Evolutionary conservation across 2,329 filamentous ascomycete genomes (phyloP), one percentile per base, ranked within the genome.

Genomic region (Claviceps capensis): DNA sequence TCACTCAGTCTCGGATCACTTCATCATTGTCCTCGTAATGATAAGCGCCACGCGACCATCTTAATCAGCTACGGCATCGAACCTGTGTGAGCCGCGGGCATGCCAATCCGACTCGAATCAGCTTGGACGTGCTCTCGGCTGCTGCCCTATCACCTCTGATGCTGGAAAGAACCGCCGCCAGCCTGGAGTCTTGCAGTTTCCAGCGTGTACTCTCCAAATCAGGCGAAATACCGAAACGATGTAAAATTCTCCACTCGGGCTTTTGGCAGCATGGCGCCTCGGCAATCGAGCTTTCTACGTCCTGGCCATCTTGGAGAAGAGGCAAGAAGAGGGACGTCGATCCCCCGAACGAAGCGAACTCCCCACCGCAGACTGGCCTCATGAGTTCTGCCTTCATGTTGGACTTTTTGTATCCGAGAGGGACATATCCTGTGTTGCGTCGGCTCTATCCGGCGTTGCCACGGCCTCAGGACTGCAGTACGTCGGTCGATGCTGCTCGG

Each of bases 91-190:
- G 46, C 47, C 51, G 55, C 51, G 57, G 63, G 60, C 53, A 65
- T 64, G 59, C 55, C 51, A 49, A 53, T 54, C 46, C 38, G 30
- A 53, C 38, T 50, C 19, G 42, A 45, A 44, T 6, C 45, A 53
- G 50, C 52, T 48, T 51, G 49, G 48, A 54, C 54, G 34, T 59
- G 58, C 50, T 52, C 44, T 52, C 43, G 47, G 51, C 36, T 52
- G 22, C 36, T 52, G 22, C 53, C 47, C 46, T 36, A 50, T 47
- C 50, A 52, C 53, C 54, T 51, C 69, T 67, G 64, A 78, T 80
- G 76, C 73, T 80, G 60, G 77, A 80, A 70, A 74, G 76, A 71
- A 77, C 76, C 52, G 74, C 75, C 42, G 71, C 72, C 55, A 71
- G 69, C 64, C 65, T 80, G 65, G 77, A 80, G 72, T 72, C 76